Evolutionary conservation across 2,329 filamentous ascomycete species (phyloP).

Genomic region (Elsinoe batatas): DNA sequence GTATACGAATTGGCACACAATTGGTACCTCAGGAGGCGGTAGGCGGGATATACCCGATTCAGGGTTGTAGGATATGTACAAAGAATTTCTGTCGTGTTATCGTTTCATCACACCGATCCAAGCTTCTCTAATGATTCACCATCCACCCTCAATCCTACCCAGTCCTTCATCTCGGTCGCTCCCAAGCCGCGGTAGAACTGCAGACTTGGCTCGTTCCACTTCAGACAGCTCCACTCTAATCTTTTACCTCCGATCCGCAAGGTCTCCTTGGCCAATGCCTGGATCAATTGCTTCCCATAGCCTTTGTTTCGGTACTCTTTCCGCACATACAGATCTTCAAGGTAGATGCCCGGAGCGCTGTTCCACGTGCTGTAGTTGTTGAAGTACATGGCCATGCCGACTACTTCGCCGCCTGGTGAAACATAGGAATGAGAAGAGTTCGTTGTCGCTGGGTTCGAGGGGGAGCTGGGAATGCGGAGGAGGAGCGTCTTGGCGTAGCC

Average conservation of each 20-base stretch:
- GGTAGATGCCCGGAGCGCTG: conserved; percentile 75
- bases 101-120: conserved; percentile 27
- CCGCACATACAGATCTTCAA: conserved; percentile 86
- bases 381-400: conserved; percentile 83
- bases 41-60: conserved; percentile 23
- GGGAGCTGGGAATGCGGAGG: conserved; percentile 33
- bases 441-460: conserved; percentile 25
- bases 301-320: conserved; percentile 61
- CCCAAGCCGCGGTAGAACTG: conserved; percentile 64
- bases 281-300: conserved; percentile 68
- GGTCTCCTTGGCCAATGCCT: conserved; percentile 69
- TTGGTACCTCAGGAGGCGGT: conserved; percentile 84
- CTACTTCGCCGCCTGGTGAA: conserved; percentile 34
- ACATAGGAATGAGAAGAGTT: conserved; percentile 26
- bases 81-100: neutral
- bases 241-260: conserved; percentile 60
- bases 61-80: conserved; percentile 11
- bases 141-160: conserved; percentile 68
- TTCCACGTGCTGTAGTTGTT: conserved; percentile 96
- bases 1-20: conserved; percentile 77
- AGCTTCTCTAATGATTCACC: conserved; percentile 54
- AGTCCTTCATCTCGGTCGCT: conserved; percentile 57
- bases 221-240: conserved; percentile 83
- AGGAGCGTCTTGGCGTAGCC: conserved; percentile 69
- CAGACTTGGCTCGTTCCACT: conserved; percentile 88